Percentiles rank a stretch among this genome's conserved stretches.
Evolutionary conservation across 2,329 filamentous ascomycete species (phyloP).

Genomic region (Phoma sp.): DNA sequence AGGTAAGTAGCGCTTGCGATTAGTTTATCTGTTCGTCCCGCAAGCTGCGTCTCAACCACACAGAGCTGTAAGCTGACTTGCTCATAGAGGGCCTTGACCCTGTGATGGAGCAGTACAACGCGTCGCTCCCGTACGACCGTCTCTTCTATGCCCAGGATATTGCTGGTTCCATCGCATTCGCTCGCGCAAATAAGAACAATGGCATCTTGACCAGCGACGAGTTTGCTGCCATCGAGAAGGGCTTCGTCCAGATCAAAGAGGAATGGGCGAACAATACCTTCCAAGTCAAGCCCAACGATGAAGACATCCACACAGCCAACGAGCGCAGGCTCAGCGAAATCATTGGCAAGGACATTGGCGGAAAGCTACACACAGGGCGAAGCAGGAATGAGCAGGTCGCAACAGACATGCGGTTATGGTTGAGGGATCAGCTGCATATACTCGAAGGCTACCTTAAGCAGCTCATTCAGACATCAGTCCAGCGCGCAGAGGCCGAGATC

Average conservation of each 20-base stretch:
- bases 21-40: background rate
- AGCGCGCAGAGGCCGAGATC: conserved; percentile 75
- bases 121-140: conserved; percentile 79
- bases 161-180: conserved; percentile 79
- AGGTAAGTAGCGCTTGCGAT: conserved; percentile 22
- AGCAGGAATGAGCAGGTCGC: conserved; percentile 91
- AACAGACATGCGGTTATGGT: conserved; percentile 89
- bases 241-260: conserved; percentile 65
- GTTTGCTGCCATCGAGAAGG: conserved; percentile 75
- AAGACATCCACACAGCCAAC: conserved; percentile 64
- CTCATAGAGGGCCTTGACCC: conserved; percentile 76
- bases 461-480: conserved; percentile 72
- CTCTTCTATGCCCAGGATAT: conserved; percentile 82
- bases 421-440: conserved; percentile 73
- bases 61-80: conserved; percentile 19
- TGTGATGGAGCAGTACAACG: conserved; percentile 86
- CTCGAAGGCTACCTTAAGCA: conserved; percentile 73
- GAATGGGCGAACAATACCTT: conserved; percentile 57
- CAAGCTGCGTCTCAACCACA: background rate
- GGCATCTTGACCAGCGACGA: conserved; percentile 76
- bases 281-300: conserved; percentile 57
- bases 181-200: conserved; percentile 76
- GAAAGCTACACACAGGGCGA: conserved; percentile 87
- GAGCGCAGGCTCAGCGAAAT: conserved; percentile 71
- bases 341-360: conserved; percentile 82